Percentiles rank a stretch among this genome's conserved stretches.
These are phyloP conservation scores for Pseudogymnoascus sp. DNA, from an alignment of 2,329 filamentous ascomycete genomes.

Conservation along the genomic window DNA sequence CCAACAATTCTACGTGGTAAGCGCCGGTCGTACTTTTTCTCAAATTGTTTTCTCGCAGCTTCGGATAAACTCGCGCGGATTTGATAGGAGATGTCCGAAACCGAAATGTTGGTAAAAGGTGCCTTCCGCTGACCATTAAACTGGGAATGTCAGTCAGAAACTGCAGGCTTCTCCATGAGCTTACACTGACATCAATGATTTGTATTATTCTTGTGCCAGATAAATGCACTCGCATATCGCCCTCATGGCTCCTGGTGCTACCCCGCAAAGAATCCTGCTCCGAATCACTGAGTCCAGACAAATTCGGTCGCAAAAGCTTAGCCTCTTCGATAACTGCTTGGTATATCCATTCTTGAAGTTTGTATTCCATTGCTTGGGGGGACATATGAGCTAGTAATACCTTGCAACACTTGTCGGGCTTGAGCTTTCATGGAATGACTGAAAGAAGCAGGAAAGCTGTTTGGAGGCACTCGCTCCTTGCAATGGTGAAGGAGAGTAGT, in stretches of 20 bases:
- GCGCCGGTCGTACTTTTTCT: background rate
- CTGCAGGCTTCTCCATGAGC: background rate
- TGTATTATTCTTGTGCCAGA: background rate
- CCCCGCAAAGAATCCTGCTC: background rate
- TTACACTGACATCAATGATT: background rate
- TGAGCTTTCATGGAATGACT: background rate
- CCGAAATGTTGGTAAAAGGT: background rate
- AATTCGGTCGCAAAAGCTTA: background rate
- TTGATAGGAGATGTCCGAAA: background rate
- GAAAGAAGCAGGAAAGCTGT: background rate
- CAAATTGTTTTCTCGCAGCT: background rate
- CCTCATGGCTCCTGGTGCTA: background rate
- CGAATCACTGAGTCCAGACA: background rate
- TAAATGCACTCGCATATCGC: background rate
- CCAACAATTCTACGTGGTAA: background rate
- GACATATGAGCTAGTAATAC: background rate
- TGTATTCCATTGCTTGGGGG: background rate
- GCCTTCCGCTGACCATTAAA: background rate
- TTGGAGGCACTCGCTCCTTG: background rate
- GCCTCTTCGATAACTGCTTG: background rate
- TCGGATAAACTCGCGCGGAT: constrained; percentile 2
- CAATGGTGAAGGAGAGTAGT: background rate
- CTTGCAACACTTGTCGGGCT: background rate
- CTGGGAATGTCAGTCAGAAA: background rate
- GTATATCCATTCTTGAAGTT: background rate